Evolutionary conservation across 2,329 filamentous ascomycete species (phyloP).

Genomic region (Truncatella angustata): DNA sequence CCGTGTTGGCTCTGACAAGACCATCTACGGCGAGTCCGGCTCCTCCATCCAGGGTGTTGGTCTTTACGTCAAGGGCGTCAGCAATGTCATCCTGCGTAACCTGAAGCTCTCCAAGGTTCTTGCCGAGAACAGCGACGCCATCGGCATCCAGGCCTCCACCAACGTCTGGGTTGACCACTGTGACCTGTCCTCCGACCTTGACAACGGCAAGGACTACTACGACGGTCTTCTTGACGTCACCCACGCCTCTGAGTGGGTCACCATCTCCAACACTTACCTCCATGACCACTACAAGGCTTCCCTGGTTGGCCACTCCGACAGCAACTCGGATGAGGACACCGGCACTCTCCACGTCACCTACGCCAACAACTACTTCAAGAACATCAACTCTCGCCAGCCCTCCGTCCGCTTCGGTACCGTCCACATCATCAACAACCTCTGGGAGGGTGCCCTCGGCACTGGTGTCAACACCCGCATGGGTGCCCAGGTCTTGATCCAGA

Average conservation of each 20-base stretch:
- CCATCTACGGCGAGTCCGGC: slow-evolving; percentile 43
- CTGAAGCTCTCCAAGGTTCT: slow-evolving; percentile 56
- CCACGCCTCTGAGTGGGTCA: slow-evolving; percentile 62
- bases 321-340: slow-evolving; percentile 55
- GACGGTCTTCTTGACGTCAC: slow-evolving; percentile 65
- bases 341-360: slow-evolving; percentile 64
- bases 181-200: slow-evolving; percentile 59
- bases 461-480: slow-evolving; percentile 53
- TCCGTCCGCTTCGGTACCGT: slow-evolving; percentile 65
- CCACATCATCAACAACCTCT: slow-evolving; percentile 51
- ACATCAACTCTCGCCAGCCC: slow-evolving; percentile 63
- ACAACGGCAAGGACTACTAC: slow-evolving; percentile 67
- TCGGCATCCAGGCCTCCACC: slow-evolving; percentile 54
- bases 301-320: slow-evolving; percentile 58
- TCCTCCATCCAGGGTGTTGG: slow-evolving; percentile 46
- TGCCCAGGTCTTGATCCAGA: slow-evolving; percentile 51
- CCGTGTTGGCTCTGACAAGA: slow-evolving; percentile 47
- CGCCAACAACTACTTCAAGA: slow-evolving; percentile 64
- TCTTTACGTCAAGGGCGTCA: slow-evolving; percentile 48
- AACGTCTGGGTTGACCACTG: slow-evolving; percentile 69
- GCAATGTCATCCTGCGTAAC: slow-evolving; percentile 64
- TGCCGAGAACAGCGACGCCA: slow-evolving; percentile 56
- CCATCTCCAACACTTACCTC: slow-evolving; percentile 40
- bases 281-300: slow-evolving; percentile 46
- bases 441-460: slow-evolving; percentile 34